These are phyloP conservation scores for Talaromyces atroroseus DNA, from an alignment of 2,329 filamentous ascomycete genomes.

Conservation along the genomic window DNA sequence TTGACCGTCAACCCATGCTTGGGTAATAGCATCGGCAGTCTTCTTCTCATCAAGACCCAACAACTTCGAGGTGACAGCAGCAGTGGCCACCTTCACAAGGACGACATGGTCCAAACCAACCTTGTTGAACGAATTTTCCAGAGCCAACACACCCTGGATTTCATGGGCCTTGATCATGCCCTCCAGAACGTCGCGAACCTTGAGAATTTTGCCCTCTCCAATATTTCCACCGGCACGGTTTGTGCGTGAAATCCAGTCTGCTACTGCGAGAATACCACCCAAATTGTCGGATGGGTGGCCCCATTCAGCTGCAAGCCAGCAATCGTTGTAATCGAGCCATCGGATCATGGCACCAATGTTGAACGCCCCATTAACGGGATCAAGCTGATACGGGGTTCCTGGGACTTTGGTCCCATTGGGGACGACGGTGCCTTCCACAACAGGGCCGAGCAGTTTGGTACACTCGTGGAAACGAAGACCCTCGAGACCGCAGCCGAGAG, in stretches of 20 bases:
- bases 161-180: slow-evolving; percentile 99
- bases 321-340: slow-evolving; percentile 99
- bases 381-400: slow-evolving; percentile 88
- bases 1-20: slow-evolving; percentile 97
- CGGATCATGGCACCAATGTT: slow-evolving; percentile 99
- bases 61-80: slow-evolving; percentile 93
- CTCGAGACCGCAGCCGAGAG: slow-evolving; percentile 92
- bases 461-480: slow-evolving; percentile 94
- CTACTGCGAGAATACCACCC: slow-evolving; percentile 90
- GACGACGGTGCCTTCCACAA: slow-evolving; percentile 83
- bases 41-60: slow-evolving; percentile 82
- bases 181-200: slow-evolving; percentile 84
- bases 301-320: slow-evolving; percentile 98
- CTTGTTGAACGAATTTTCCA: slow-evolving; percentile 98
- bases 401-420: slow-evolving; percentile 88
- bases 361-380: slow-evolving; percentile 93
- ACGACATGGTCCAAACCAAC: slow-evolving; percentile 97
- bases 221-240: slow-evolving; percentile 77
- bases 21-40: slow-evolving; percentile 90
- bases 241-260: slow-evolving; percentile 95
- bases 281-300: slow-evolving; percentile 98
- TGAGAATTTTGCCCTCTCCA: slow-evolving; percentile 71
- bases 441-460: slow-evolving; percentile 85
- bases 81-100: slow-evolving; percentile 92
- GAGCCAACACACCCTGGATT: slow-evolving; percentile 92